Conservation (phyloP, 2,329 filamentous ascomycete species). For the Curvularia eragrostidis region DNA sequence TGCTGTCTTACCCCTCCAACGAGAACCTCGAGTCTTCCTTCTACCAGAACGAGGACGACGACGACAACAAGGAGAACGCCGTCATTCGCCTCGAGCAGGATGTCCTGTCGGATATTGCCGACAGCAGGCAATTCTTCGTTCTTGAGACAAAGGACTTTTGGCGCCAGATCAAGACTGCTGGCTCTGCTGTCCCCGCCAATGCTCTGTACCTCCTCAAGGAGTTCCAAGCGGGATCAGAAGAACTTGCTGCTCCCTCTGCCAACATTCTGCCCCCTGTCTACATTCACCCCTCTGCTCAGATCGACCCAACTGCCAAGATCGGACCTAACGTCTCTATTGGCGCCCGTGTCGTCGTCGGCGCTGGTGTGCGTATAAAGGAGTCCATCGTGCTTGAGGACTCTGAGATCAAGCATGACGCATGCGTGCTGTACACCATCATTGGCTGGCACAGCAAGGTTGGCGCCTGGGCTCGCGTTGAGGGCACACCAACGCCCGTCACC, state of each 20-base stretch:
- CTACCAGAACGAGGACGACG: slow-evolving; percentile 68
- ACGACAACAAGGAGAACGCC: slow-evolving; percentile 77
- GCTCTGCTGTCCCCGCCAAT: slow-evolving; percentile 94
- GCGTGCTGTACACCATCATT: slow-evolving; percentile 93
- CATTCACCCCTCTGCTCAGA: slow-evolving; percentile 88
- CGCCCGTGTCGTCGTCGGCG: slow-evolving; percentile 81
- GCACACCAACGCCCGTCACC: slow-evolving; percentile 83
- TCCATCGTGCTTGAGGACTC: slow-evolving; percentile 93
- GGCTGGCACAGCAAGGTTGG: slow-evolving; percentile 96
- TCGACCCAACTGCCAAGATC: slow-evolving; percentile 94
- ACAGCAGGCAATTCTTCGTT: slow-evolving; percentile 97
- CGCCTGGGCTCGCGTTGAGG: slow-evolving; percentile 98
- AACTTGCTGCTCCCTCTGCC: slow-evolving; percentile 81
- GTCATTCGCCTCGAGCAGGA: slow-evolving; percentile 97
- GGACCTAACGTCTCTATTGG: slow-evolving; percentile 97
- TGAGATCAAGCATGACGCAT: slow-evolving; percentile 96
- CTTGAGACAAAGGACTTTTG: slow-evolving; percentile 99
- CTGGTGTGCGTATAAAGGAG: slow-evolving; percentile 92
- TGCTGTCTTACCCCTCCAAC: slow-evolving; percentile 93
- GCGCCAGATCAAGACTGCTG: slow-evolving; percentile 99
- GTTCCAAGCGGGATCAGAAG: slow-evolving; percentile 78
- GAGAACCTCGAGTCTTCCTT: slow-evolving; percentile 83
- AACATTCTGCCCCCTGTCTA: slow-evolving; percentile 92
- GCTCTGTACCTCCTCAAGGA: slow-evolving; percentile 96
- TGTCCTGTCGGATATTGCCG: slow-evolving; percentile 91